Evolutionary conservation across 2,329 filamentous ascomycete genomes (phyloP).

Genomic region (Hymenoscyphus salicellus): DNA sequence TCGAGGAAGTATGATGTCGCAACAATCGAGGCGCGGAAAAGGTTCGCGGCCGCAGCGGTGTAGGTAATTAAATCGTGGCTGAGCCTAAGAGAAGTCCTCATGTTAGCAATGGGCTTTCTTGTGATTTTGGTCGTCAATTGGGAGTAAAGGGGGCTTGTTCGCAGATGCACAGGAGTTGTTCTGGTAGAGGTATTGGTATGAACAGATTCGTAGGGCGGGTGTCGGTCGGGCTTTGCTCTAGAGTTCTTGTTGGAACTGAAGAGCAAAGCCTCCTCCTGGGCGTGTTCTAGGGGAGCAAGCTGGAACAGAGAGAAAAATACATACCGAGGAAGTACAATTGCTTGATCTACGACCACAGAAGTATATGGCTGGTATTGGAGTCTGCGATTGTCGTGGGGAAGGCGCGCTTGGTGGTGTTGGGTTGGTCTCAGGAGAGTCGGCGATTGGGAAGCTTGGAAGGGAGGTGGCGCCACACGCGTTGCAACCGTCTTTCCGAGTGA

Average conservation of each 20-base stretch:
- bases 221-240: not conserved
- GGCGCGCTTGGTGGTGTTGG: conserved; percentile 6
- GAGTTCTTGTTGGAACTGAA: not conserved
- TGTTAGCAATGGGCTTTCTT: conserved; percentile 3
- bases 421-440: conserved; percentile 2
- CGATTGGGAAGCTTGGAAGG: not conserved
- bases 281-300: not conserved
- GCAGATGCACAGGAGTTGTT: not conserved
- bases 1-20: conserved; percentile 16
- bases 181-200: not conserved
- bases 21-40: conserved; percentile 19
- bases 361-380: not conserved
- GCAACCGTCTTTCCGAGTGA: no score
- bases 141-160: not conserved
- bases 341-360: not conserved
- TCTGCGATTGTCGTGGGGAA: not conserved
- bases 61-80: conserved; percentile 10
- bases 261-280: not conserved
- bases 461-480: not conserved
- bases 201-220: not conserved
- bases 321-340: conserved; percentile 1
- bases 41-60: conserved; percentile 18
- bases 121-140: conserved; percentile 17
- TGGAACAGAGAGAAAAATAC: not conserved
- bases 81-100: not conserved